Evolutionary conservation across 2,329 filamentous ascomycete genomes (phyloP), one percentile per base, ranked within the genome.

Genomic region (Botrytis squamosa): DNA sequence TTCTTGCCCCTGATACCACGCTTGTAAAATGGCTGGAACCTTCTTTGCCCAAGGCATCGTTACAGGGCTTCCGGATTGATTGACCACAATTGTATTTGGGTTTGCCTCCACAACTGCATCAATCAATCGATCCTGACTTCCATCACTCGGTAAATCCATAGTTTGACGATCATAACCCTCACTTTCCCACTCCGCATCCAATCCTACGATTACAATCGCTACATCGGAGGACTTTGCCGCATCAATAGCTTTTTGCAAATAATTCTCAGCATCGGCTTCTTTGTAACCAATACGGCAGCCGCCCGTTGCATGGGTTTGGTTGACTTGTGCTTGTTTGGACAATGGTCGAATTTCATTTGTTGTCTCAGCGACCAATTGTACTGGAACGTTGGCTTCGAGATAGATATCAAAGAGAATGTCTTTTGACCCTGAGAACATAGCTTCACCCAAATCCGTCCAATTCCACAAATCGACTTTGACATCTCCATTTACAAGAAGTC

Each of bases 131-230:
- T 93, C 90, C 77, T 90, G 88, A 80, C 84, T 87, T 63, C 84
- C 87, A 75, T 86, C 83, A 42, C 83, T 83, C 52, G 89, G 88
- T 7, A 91, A 83, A 75, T 89, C 87, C 87, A 90, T 88, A 72
- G 84, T 88, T 73, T 85, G 83, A 65, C 91, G 86, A 79, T 93
- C 91, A 74, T 92, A 92, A 1, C 91, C 91, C 81, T 93, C 91
- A 2, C 90, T 92, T 79, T 93, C 91, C 91, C 91, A 93, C 80
- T 93, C 91, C 9, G 88, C 88, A 80, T 93, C 91, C 0, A 93
- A 84, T 1, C 91, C 91, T 16, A 92, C 88, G 67, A 93, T 86
- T 1, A 93, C 85, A 10, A 93, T 84, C 3, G 91, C 91, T 22
- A 92, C 88, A 78, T 93, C 91, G 0, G 90, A 88, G 3, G 85